Evolutionary conservation across 768 basidiomycete species (phyloP), one percentile per base, ranked within the genome.

Genomic region (Phylloporus scabripes): DNA sequence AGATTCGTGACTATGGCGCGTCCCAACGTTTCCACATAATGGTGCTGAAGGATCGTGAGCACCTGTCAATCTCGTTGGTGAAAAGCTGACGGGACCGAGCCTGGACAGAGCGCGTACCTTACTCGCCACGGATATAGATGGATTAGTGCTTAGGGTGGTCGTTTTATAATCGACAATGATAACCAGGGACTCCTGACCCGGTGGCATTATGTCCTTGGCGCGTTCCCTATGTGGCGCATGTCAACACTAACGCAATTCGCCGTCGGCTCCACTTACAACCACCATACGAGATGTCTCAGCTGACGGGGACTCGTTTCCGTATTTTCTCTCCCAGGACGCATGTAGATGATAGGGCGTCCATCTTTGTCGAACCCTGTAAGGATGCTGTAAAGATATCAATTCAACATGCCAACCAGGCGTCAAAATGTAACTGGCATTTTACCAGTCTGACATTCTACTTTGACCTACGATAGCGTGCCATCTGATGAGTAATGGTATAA

Each of bases 1-100:
- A 92, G 81, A 61, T 92, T 91, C 42, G 87, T 81, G 42, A 93
- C 83, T 33, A 92, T 73, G 24, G 87, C 91, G 11, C 88, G 78
- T 26, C 91, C 91, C 36, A 94, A 79, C 5, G 89, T 87, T 66
- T 92, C 90, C 29, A 87, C 86, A 59, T 94, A 94, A 64, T 94
- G 89, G 54, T 89, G 81, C 62, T 92, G 91, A 36, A 93, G 74
- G 58, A 93, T 91, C 48, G 76, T 72, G 18, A 93, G 75, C 6
- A 85, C 83, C 79, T 81, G 48, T 38, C 26, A 48, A 32, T n/a
- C 14, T 1, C 0, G 24, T 21, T 2, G 7, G 14, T 45, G 4
- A 36, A 36, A 18, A 48, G 15, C 20, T 24, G 23, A 29, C 42
- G 12, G 4, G 41, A 11, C 12, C 4, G 10, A 12, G 5, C 14